Conservation (phyloP, 73 alveolate genomes). For the Paramecium pentaurelia region DNA sequence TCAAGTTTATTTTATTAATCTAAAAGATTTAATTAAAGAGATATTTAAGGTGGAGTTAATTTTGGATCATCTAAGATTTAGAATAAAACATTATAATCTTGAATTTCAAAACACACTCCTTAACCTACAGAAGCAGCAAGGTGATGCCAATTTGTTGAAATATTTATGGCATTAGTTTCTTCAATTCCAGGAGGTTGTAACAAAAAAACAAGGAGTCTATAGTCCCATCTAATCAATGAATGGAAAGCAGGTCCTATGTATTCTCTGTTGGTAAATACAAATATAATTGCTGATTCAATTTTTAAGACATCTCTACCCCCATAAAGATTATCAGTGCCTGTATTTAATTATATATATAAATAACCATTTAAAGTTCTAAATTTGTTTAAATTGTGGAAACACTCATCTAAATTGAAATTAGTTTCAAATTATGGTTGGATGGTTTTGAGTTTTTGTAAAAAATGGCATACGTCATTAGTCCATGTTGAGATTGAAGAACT, state of each 20-base stretch:
- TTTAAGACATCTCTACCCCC: conserved; percentile 38
- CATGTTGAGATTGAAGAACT: conserved; percentile 36
- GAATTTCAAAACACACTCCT: not conserved
- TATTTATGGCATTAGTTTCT: not conserved
- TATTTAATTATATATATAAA: not conserved
- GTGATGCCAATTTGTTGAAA: conserved; percentile 9
- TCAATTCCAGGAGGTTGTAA: conserved; percentile 33
- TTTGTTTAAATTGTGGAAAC: conserved; percentile 21
- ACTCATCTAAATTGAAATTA: conserved; percentile 15
- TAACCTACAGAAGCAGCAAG: not conserved
- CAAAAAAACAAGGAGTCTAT: not conserved
- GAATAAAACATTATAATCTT: not conserved
- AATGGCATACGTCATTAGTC: conserved; percentile 3
- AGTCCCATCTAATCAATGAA: not conserved
- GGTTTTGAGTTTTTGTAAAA: not conserved
- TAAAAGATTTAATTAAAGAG: not conserved
- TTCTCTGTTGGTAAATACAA: conserved; percentile 18
- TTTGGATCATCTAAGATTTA: not conserved
- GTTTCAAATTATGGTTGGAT: not conserved
- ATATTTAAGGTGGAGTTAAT: not conserved
- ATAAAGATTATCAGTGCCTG: conserved; percentile 40
- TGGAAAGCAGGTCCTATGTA: not conserved
- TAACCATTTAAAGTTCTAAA: conserved; percentile 35
- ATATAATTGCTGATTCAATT: conserved; percentile 3
- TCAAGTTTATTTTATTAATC: not conserved